Percentiles rank a stretch among this genome's conserved stretches.
Conservation (phyloP, 352 stramenopile species). For the Globisporangium mamillatum region DNA sequence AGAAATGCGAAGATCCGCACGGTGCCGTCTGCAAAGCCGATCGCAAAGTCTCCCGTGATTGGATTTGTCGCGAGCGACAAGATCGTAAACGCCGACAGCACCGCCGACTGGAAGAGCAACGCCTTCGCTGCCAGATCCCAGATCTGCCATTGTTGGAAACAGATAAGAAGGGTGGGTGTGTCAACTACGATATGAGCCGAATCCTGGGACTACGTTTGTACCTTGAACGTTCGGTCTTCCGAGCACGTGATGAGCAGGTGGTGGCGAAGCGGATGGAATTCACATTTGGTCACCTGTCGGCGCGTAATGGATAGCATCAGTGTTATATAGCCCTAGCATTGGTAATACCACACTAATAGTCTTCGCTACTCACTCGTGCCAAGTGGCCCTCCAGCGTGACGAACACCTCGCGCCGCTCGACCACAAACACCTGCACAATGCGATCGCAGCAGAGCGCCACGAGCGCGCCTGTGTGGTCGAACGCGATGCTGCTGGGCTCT, state of each 20-base stretch:
- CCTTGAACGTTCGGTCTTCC: conserved; percentile 85
- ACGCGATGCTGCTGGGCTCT: conserved; percentile 49
- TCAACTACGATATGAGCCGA: not conserved
- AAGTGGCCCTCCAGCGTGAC: conserved; percentile 72
- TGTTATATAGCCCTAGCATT: not conserved
- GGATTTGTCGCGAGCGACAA: conserved; percentile 61
- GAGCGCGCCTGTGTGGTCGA: conserved; percentile 65
- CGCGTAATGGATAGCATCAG: not conserved
- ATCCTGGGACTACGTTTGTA: conserved; percentile 10
- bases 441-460: conserved; percentile 47
- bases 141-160: conserved; percentile 35
- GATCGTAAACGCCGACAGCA: conserved; percentile 75
- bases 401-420: conserved; percentile 51
- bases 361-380: conserved; percentile 31
- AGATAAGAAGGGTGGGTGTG: not conserved
- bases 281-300: conserved; percentile 66
- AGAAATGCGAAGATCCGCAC: conserved; percentile 56
- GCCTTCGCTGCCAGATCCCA: conserved; percentile 65
- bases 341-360: not conserved
- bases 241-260: conserved; percentile 72
- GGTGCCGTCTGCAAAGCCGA: conserved; percentile 71
- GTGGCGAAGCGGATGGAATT: conserved; percentile 68
- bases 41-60: conserved; percentile 54
- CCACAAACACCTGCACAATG: conserved; percentile 53
- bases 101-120: conserved; percentile 72